phyloP scores from a whole-genome alignment of 176 grass and related monocot species.

The Leersia perrieri region DNA sequence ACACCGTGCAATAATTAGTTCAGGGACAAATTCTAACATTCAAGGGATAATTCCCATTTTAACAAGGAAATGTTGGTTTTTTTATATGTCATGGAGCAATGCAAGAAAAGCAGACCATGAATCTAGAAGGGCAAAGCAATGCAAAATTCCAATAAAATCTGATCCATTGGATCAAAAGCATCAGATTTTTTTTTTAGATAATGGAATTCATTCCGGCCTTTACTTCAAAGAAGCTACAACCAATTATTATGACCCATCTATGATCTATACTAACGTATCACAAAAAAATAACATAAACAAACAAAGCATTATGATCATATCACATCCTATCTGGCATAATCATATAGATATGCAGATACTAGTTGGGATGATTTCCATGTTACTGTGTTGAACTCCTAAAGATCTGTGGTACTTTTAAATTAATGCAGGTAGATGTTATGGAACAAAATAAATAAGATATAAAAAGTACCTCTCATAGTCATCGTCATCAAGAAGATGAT shows the following conservation, averaged over 20 bases:
- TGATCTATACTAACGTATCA: no score
- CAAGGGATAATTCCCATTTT: background rate
- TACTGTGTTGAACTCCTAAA: background rate
- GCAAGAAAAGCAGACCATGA: background rate
- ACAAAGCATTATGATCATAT: background rate
- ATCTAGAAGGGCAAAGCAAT: background rate
- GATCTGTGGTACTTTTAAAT: background rate
- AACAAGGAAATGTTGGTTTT: background rate
- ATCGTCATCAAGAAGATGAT: conserved; percentile 41
- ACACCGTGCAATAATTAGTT: background rate
- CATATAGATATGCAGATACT: background rate
- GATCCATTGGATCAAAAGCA: background rate
- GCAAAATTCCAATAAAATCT: background rate
- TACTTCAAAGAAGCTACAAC: no score
- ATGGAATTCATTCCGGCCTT: no score
- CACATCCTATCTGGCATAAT: background rate
- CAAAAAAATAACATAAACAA: background rate
- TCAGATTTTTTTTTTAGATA: no score
- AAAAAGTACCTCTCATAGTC: conserved; percentile 68
- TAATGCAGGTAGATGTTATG: background rate
- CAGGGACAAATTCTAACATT: background rate
- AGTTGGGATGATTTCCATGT: background rate
- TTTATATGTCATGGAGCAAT: background rate
- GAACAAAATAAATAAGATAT: background rate
- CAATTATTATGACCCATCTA: no score